Base-by-base conservation (phyloP, 306 rosid species). In the Fragaria nilgerrensis region DNA sequence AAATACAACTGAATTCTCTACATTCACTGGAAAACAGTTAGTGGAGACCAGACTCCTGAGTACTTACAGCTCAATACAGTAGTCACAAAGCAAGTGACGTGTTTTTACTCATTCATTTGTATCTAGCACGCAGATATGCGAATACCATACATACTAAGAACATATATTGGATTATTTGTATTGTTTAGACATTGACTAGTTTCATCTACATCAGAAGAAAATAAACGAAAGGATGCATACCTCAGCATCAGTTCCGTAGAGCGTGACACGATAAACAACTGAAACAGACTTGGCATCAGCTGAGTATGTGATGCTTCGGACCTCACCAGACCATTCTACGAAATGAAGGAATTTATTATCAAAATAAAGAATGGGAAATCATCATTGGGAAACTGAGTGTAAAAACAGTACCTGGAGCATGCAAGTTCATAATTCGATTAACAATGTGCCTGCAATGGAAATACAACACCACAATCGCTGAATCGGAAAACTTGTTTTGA, bases 231-330 rank as follows among this genome's bases (percentile, higher is more conserved):
- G 67, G 68, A 62, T 45, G 34, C 9, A 14, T 74, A 88, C 96
- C 97, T 90, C 96, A 11, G 97, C 97, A 84, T 93, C 97, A 72
- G 96, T 93, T 67, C 94, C 97, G 59, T 89, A 93, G 73, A 93
- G 90, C 2, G 97, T 93, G 71, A 93, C 96, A 14, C 94, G 94
- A 72, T 93, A 93, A 65, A 88, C 93, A 45, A 93, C 94, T 39
- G 93, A 87, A 39, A 93, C 96, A 76, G 94, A 85, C 75, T 90
- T 89, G 81, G 83, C 87, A 75, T 90, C 93, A 23, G 86, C 75
- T 3, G 96, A 81, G 70, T 93, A 90, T 45, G 74, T 76, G 80
- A 93, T 83, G 77, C 84, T 89, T 47, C 94, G 81, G 70, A 90
- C 88, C 81, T 93, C 96, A 34, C 97, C 96, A 34, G 97, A 93